Conservation (phyloP, 805 yeast genomes). For the Ogataea angusta region DNA sequence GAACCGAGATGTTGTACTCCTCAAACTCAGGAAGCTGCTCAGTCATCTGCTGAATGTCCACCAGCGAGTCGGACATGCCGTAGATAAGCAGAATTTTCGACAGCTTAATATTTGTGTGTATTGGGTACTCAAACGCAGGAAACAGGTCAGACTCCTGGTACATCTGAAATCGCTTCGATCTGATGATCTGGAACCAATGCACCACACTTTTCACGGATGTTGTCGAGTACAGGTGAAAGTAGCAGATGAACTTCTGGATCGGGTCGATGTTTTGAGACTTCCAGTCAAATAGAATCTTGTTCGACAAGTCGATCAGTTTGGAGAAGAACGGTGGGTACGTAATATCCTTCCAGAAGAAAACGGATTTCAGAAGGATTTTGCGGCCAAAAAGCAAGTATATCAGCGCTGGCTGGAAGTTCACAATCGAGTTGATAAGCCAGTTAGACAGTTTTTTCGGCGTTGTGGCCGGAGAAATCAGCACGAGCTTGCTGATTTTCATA, state of each 20-base stretch:
- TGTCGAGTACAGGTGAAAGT: conserved; percentile 85
- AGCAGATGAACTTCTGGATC: conserved; percentile 73
- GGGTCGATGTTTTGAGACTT: conserved; percentile 62
- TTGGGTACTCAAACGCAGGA: conserved; percentile 42
- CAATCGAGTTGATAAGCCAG: conserved; percentile 69
- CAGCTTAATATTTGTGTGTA: conserved; percentile 50
- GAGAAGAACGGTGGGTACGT: conserved; percentile 76
- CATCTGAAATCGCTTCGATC: conserved; percentile 79
- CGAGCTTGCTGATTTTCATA: conserved; percentile 44
- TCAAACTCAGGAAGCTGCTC: conserved; percentile 37
- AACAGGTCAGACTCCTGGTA: conserved; percentile 69
- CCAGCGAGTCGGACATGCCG: conserved; percentile 80
- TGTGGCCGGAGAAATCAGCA: conserved; percentile 83
- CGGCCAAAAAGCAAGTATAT: conserved; percentile 74
- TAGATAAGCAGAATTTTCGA: conserved; percentile 71
- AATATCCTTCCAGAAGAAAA: conserved; percentile 67
- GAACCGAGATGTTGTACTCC: conserved; percentile 2
- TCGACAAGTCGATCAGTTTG: conserved; percentile 66
- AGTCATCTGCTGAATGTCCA: conserved; percentile 76
- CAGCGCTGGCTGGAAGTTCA: conserved; percentile 73
- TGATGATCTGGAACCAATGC: conserved; percentile 94
- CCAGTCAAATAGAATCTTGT: conserved; percentile 77
- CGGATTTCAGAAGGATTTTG: conserved; percentile 61
- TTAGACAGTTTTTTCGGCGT: conserved; percentile 85
- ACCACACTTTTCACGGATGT: conserved; percentile 90